A percentile compares a stretch with the other conserved stretches of the same genome.
Conservation (phyloP, 805 yeast species). For the Pichia eremophila region DNA sequence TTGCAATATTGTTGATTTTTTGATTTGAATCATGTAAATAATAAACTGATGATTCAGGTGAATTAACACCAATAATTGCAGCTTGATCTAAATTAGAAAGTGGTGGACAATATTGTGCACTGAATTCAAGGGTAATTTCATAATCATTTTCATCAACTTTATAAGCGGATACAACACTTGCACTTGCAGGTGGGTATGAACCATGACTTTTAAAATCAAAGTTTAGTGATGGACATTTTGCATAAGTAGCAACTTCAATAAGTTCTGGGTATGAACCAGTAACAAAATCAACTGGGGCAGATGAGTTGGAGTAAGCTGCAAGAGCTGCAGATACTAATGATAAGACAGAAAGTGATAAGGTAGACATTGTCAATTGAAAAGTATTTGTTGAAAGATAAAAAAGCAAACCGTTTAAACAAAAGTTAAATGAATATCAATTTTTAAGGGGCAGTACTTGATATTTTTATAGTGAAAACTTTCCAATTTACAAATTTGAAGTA, state of each 20-base stretch:
- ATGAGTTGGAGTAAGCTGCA: neutral
- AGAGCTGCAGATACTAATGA: neutral
- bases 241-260: neutral
- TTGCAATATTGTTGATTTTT: conserved; percentile 13
- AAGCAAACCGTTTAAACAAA: too few species aligned
- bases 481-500: too few species aligned
- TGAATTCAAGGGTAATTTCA: conserved; percentile 13
- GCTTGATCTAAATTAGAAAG: conserved; percentile 18
- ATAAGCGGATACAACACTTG: conserved; percentile 9
- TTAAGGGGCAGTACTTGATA: too few species aligned
- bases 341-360: neutral
- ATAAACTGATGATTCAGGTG: conserved; percentile 18
- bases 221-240: conserved; percentile 12
- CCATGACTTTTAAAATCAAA: conserved; percentile 8
- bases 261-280: conserved; percentile 2
- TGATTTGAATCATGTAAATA: conserved; percentile 20
- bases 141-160: conserved; percentile 7
- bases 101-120: conserved; percentile 6
- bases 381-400: neutral
- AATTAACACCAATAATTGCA: conserved; percentile 22
- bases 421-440: too few species aligned
- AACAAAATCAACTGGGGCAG: conserved; percentile 6
- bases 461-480: too few species aligned
- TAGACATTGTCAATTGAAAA: neutral
- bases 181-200: conserved; percentile 14